These are phyloP conservation scores for Typha latifolia DNA, from an alignment of 176 grass and related monocot genomes.

Conservation along the genomic window DNA sequence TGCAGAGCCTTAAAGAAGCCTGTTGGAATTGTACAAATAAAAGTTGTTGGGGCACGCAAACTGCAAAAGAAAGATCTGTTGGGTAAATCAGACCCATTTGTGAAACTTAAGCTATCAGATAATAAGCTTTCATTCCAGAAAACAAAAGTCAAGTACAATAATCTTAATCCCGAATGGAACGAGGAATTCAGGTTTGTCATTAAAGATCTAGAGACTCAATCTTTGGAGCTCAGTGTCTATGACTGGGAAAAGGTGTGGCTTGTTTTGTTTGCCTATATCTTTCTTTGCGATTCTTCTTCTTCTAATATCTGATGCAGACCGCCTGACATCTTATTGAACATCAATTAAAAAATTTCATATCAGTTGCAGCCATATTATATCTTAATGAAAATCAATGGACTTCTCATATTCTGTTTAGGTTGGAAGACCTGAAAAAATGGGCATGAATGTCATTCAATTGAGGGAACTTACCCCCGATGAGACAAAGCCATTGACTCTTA, in stretches of 20 bases:
- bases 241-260: slow-evolving; percentile 71
- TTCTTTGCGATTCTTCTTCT: slow-evolving; percentile 7
- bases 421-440: slow-evolving; percentile 79
- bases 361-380: not conserved
- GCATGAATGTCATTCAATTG: slow-evolving; percentile 51
- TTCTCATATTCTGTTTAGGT: slow-evolving; percentile 45
- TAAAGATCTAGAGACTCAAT: slow-evolving; percentile 75
- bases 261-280: slow-evolving; percentile 9
- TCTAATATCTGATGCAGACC: not conserved
- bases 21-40: slow-evolving; percentile 81
- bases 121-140: slow-evolving; percentile 84
- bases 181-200: slow-evolving; percentile 73
- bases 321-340: not conserved
- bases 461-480: slow-evolving; percentile 62
- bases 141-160: slow-evolving; percentile 73
- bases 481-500: slow-evolving; percentile 47
- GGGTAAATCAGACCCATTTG: slow-evolving; percentile 95
- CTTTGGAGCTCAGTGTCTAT: slow-evolving; percentile 62
- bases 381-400: not conserved
- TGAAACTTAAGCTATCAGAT: slow-evolving; percentile 77
- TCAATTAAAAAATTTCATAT: not conserved
- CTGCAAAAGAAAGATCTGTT: slow-evolving; percentile 74
- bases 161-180: slow-evolving; percentile 93
- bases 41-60: slow-evolving; percentile 65
- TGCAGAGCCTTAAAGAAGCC: slow-evolving; percentile 70